A percentile compares a stretch with the other conserved stretches of the same genome.
Conservation (phyloP, 148 eudicot genomes). For the Camellia granthamiana region DNA sequence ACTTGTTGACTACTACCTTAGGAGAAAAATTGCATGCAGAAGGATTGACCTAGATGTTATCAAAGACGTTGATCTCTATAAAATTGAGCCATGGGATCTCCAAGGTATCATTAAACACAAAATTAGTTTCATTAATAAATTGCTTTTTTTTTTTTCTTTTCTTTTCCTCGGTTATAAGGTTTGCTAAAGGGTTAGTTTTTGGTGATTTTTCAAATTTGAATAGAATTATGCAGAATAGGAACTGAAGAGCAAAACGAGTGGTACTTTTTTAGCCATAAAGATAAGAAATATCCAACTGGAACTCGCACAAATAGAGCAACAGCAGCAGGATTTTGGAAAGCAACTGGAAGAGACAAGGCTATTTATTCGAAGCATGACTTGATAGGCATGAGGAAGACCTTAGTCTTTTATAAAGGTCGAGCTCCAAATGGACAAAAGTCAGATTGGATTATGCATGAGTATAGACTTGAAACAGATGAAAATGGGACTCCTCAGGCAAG, state of each 20-base stretch:
- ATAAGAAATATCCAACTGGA: conserved; percentile 88
- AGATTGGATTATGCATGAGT: conserved; percentile 91
- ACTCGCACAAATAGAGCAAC: conserved; percentile 89
- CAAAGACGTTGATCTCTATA: conserved; percentile 78
- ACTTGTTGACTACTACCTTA: conserved; percentile 81
- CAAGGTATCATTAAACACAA: conserved; percentile 39
- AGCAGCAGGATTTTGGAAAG: conserved; percentile 86
- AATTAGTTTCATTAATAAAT: too few relatives aligned
- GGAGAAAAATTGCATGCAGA: conserved; percentile 54
- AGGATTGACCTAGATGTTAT: conserved; percentile 66
- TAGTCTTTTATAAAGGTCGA: conserved; percentile 79
- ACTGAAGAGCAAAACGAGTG: conserved; percentile 74
- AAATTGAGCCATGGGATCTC: conserved; percentile 91
- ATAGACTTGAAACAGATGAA: conserved; percentile 76
- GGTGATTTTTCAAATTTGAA: conserved; percentile 1
- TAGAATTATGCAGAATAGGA: conserved; percentile 72
- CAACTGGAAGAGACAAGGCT: conserved; percentile 85
- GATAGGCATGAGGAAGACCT: conserved; percentile 84
- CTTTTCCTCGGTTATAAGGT: neutral
- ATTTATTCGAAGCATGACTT: conserved; percentile 73
- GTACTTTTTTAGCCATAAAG: conserved; percentile 92
- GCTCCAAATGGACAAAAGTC: conserved; percentile 88
- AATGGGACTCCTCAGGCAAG: conserved; percentile 79
- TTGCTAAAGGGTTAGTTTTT: neutral
- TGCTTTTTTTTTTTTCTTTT: neutral